These are phyloP conservation scores for Paulownia fortunei DNA, from an alignment of 257 asterid species.

Conservation along the genomic window DNA sequence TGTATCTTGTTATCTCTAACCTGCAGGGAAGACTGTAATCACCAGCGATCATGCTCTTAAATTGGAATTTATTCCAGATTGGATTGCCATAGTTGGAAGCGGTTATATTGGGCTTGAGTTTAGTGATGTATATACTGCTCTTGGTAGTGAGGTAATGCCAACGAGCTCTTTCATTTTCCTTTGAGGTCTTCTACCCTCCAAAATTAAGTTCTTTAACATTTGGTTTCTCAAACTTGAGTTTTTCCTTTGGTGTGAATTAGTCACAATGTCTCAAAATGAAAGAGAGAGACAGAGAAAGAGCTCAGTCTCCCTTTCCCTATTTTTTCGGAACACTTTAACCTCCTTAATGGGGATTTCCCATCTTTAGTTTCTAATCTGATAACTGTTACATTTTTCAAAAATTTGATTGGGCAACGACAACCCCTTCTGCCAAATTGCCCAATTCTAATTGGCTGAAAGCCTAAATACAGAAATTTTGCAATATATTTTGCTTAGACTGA, in stretches of 20 bases:
- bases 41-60: constrained; percentile 96
- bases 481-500: not conserved
- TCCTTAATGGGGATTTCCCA: not conserved
- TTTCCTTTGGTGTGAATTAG: constrained; percentile 8
- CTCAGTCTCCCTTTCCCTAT: not conserved
- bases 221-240: not conserved
- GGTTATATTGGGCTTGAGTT: constrained; percentile 95
- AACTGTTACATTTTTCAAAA: not conserved
- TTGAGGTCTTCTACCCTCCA: not conserved
- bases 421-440: not conserved
- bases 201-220: not conserved
- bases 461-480: not conserved
- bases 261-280: not conserved
- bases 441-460: not conserved
- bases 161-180: not conserved
- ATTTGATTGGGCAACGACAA: not conserved
- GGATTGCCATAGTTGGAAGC: constrained; percentile 96
- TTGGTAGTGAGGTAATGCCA: constrained; percentile 80
- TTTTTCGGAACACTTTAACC: not conserved
- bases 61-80: constrained; percentile 77
- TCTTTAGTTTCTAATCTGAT: constrained; percentile 4
- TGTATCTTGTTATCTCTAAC: constrained; percentile 7
- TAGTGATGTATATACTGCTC: constrained; percentile 91
- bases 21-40: constrained; percentile 89
- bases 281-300: not conserved